Evolutionary conservation across 129 eudicot genomes (phyloP).

Genomic region (Escallonia rubra): DNA sequence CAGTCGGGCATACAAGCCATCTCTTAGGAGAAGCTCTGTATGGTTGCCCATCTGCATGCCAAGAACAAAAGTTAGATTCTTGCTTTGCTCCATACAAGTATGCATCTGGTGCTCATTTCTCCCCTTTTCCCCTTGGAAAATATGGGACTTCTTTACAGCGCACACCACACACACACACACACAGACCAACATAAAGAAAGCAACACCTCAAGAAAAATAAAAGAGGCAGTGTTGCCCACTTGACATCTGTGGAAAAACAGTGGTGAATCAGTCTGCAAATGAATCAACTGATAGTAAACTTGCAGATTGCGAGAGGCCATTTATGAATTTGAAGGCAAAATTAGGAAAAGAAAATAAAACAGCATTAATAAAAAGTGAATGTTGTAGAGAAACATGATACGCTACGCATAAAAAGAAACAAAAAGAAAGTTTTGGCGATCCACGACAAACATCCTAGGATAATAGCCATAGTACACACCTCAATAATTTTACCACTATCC

Average conservation of each 20-base stretch:
- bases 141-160: too few relatives aligned
- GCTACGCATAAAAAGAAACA: too few relatives aligned
- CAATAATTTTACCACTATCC: slow-evolving; percentile 82
- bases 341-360: not conserved
- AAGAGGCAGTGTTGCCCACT: not conserved
- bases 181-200: too few relatives aligned
- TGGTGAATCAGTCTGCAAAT: too few relatives aligned
- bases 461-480: slow-evolving; percentile 45
- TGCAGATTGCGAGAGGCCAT: too few relatives aligned
- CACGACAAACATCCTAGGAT: not conserved
- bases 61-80: slow-evolving; percentile 4
- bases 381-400: not conserved
- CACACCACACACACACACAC: too few relatives aligned
- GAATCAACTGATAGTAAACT: too few relatives aligned
- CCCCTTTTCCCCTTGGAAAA: too few relatives aligned
- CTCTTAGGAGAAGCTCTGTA: slow-evolving; percentile 64
- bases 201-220: not conserved
- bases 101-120: not conserved
- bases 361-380: not conserved
- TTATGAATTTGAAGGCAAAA: not conserved
- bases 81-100: not conserved
- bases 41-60: slow-evolving; percentile 81
- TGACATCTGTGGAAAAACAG: too few relatives aligned
- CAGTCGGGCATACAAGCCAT: slow-evolving; percentile 85
- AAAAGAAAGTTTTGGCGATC: not conserved